Base-by-base conservation (phyloP, 2,329 filamentous ascomycete species). In the Juglanconis juglandina region DNA sequence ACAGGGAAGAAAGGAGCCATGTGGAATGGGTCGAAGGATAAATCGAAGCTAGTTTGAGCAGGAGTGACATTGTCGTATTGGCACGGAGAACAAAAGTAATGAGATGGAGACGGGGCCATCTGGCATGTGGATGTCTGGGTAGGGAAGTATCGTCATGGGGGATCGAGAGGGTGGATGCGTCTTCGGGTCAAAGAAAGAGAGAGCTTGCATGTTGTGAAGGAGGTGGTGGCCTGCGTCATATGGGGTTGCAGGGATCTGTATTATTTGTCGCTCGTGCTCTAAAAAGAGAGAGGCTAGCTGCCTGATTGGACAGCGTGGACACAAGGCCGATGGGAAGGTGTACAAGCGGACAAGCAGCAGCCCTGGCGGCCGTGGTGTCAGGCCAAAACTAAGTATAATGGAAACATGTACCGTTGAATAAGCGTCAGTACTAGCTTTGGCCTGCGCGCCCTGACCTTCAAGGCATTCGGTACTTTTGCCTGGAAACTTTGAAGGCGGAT, bases 161-260 rank as follows among this genome's bases (percentile, higher is more conserved):
- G 53, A 39, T 56, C 64, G 63, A 66, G 68, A 24, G 61, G 44
- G 65, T 63, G 60, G 61, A 65, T 68, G 67, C 63, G 63, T 64
- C 68, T 66, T 67, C 66, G 64, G 68, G 68, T 68, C 67, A 66
- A 69, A 67, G 67, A 62, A 55, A 49, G 39, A 53, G 39, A 53
- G 68, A 67, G 68, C 65, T 67, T 65, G 68, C 68, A 67, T 67
- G 66, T 64, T 65, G 64, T 67, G 63, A 67, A 68, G 62, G 56
- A 62, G 56, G 46, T 58, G 55, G 64, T 67, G 64, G 66, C 64
- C 69, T 70, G 71, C 70, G 71, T 73, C 71, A 73, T 72, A 68
- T 68, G 67, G 62, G 62, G 59, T 56, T 66, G 58, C 58, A 63
- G 41, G 58, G 61, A 53, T 60, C 35, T 55, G 47, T 50, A 30